A percentile compares a stretch with the other conserved stretches of the same genome.
Evolutionary conservation across 1,139 yeast genomes (phyloP).

Genomic region (Geotrichum carabidarum): DNA sequence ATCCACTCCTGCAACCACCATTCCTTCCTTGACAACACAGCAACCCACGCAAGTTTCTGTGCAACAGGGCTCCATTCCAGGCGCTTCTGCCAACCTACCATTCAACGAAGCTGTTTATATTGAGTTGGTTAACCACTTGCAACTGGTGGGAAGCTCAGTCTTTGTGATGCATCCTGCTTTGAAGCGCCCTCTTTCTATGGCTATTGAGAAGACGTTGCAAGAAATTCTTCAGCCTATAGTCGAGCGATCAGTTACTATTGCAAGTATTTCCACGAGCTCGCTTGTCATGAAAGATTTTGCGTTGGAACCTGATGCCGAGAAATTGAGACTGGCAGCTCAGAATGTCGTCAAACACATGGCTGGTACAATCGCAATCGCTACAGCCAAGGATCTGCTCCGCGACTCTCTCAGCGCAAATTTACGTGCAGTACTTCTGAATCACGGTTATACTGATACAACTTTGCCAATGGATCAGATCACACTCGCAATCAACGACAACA

Average conservation of each 20-base stretch:
- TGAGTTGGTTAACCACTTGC: slow-evolving; percentile 25
- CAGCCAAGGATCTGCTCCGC: slow-evolving; percentile 59
- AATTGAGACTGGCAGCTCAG: slow-evolving; percentile 73
- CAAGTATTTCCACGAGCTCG: slow-evolving; percentile 80
- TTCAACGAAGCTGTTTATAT: slow-evolving; percentile 21
- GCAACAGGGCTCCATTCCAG: neutral
- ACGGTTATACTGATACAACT: slow-evolving; percentile 44
- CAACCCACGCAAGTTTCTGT: neutral
- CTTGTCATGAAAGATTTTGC: slow-evolving; percentile 88
- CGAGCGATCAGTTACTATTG: slow-evolving; percentile 85
- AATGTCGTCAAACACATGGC: slow-evolving; percentile 56
- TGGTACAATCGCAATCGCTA: slow-evolving; percentile 59
- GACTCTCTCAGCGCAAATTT: slow-evolving; percentile 50
- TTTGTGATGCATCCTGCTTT: slow-evolving; percentile 73
- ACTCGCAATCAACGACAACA: slow-evolving; percentile 75
- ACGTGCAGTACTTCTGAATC: slow-evolving; percentile 37
- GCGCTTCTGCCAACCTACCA: slow-evolving; percentile 4
- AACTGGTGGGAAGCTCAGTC: slow-evolving; percentile 59
- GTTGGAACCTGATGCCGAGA: slow-evolving; percentile 72
- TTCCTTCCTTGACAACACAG: neutral
- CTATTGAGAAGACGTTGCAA: slow-evolving; percentile 79
- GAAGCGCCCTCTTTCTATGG: slow-evolving; percentile 74
- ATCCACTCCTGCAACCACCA: slow-evolving; percentile 4
- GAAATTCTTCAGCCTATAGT: slow-evolving; percentile 89
- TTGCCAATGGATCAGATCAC: slow-evolving; percentile 62